Evolutionary conservation across 2,329 filamentous ascomycete genomes (phyloP), one percentile per base, ranked within the genome.

Genomic region (Xylaria sp.): DNA sequence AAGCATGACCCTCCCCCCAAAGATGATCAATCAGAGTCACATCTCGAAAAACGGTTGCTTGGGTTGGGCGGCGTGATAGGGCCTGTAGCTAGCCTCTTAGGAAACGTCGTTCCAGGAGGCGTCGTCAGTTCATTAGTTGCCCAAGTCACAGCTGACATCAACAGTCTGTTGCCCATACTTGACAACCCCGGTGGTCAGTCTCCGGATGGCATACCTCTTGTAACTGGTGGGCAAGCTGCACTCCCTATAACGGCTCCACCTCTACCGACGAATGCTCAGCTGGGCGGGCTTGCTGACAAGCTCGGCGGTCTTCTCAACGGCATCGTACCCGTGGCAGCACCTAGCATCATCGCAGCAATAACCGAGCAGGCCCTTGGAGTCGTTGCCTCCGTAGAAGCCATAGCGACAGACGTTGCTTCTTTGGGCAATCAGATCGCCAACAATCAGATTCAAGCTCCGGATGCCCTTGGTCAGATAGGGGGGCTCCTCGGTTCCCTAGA

Each of bases 401-500:
- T 72, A 46, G 74, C 75, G n/a, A 72, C 72, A 6, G 64, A 73
- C n/a, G 70, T 76, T 59, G 73, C 71, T 6, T 70, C 71, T 36
- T 49, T 76, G n/a, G 72, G 62, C 2, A 67, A 70, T 36, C 67
- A 72, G 58, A 62, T 75, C 31, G 63, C 58, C 13, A 59, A 61
- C 20, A 60, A 67, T 40, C 63, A 72, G 9, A 58, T 73, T 15
- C 67, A 69, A 59, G 69, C 71, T 20, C 59, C 70, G 23, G 71
- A 71, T 57, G 72, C 74, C 20, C 64, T 76, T 15, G 36, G 67
- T 15, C 69, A 62, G 13, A 69, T 72, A 48, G 69, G 71, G 38
- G 63, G 58, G 1, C 59, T 77, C 1, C 59, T 77, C 49, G 68
- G 69, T n/a, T 68, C 67, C 3, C 61, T 76, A 13, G 66, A 76